phyloP scores from a whole-genome alignment of 2,329 filamentous ascomycete genomes.

The Alternaria consortialis region DNA sequence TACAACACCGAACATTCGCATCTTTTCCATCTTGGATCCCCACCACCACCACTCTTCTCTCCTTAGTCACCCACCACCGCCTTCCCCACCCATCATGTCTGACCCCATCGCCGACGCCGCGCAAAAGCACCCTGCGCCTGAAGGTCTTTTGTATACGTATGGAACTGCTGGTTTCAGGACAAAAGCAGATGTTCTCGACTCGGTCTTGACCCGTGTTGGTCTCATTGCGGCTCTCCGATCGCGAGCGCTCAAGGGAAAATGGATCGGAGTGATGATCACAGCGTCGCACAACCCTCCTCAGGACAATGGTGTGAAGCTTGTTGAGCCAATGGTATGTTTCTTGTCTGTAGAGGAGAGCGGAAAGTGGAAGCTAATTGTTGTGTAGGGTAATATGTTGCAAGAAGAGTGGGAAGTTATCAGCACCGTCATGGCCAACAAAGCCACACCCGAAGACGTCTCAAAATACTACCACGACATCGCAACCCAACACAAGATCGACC shows the following conservation, averaged over 20 bases:
- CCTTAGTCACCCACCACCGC: neutral
- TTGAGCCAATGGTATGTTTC: conserved; percentile 80
- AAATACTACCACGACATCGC: conserved; percentile 80
- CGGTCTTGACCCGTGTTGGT: conserved; percentile 91
- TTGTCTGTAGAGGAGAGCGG: neutral
- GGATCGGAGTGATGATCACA: conserved; percentile 85
- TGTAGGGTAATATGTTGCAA: conserved; percentile 86
- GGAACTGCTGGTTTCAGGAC: conserved; percentile 67
- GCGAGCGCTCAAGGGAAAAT: conserved; percentile 86
- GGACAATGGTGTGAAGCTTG: conserved; percentile 78
- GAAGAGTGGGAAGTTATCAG: conserved; percentile 90
- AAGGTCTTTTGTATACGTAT: conserved; percentile 50
- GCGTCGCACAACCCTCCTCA: conserved; percentile 71
- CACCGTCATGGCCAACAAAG: conserved; percentile 86
- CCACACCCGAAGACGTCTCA: conserved; percentile 76
- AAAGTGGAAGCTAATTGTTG: conserved; percentile 25
- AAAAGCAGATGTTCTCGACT: conserved; percentile 85
- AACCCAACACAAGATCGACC: conserved; percentile 65
- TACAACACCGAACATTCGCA: neutral
- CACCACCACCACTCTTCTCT: neutral
- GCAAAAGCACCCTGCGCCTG: conserved; percentile 50
- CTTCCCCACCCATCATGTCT: conserved; percentile 32
- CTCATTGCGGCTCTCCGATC: conserved; percentile 88
- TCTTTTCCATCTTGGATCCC: conserved; percentile 9
- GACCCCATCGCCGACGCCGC: conserved; percentile 44